These are phyloP conservation scores for Bipolaris cookei DNA, from an alignment of 2,329 filamentous ascomycete genomes.

Conservation along the genomic window DNA sequence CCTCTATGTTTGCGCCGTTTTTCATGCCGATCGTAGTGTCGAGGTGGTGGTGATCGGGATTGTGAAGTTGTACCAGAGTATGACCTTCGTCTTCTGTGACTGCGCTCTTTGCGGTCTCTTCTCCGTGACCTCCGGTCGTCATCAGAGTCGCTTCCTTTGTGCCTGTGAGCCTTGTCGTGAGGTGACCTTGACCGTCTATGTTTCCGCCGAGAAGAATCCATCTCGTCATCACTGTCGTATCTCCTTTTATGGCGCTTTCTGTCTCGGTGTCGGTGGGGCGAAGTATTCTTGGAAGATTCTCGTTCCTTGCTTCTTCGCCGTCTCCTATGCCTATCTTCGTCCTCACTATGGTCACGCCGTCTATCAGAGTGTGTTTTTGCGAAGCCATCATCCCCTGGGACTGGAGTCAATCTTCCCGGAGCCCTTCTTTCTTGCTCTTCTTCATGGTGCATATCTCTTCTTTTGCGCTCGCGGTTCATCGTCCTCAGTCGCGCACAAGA, in stretches of 20 bases:
- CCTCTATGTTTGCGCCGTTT: conserved; percentile 15
- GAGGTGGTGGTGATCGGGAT: conserved; percentile 29
- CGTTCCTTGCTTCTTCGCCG: conserved; percentile 16
- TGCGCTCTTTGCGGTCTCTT: conserved; percentile 14
- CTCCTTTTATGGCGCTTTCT: conserved; percentile 23
- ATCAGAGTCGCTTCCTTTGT: conserved; percentile 17
- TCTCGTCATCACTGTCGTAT: conserved; percentile 21
- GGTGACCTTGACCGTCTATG: conserved; percentile 29
- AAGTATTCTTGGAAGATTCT: conserved; percentile 3
- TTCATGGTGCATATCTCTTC: conserved; percentile 12
- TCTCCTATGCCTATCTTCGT: conserved; percentile 19
- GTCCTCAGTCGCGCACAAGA: conserved; percentile 70
- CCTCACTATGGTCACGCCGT: conserved; percentile 24
- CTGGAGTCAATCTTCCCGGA: conserved; percentile 33
- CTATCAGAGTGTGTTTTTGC: conserved; percentile 24
- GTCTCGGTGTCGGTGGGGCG: conserved; percentile 17
- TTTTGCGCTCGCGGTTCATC: conserved; percentile 34
- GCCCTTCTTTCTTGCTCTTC: conserved; percentile 25
- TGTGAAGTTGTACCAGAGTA: conserved; percentile 27
- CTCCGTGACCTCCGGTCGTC: conserved; percentile 15
- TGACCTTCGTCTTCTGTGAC: conserved; percentile 24
- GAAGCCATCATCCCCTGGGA: conserved; percentile 24
- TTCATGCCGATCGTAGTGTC: conserved; percentile 15
- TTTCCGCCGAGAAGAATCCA: conserved; percentile 18
- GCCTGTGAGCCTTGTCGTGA: conserved; percentile 14